Evolutionary conservation across 2,329 filamentous ascomycete species (phyloP).

Genomic region (Botryosphaeria dothidea): DNA sequence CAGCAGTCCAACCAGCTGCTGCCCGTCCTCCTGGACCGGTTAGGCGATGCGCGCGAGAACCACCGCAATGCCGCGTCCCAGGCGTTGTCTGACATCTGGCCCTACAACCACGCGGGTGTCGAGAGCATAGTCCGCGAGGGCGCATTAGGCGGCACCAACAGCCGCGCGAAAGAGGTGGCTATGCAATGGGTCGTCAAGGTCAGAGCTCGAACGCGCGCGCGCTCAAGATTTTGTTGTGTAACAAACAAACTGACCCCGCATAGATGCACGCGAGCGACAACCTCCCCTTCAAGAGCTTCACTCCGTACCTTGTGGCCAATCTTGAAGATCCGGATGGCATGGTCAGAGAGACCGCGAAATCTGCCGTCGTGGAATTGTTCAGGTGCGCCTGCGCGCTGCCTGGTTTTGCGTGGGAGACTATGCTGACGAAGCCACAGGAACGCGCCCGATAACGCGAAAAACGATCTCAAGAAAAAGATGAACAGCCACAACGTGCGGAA

Average conservation of each 20-base stretch:
- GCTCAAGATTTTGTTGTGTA: slow-evolving; percentile 18
- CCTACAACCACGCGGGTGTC: slow-evolving; percentile 68
- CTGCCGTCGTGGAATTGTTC: slow-evolving; percentile 83
- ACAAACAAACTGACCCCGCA: slow-evolving; percentile 22
- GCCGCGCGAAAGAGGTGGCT: slow-evolving; percentile 79
- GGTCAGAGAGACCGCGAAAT: slow-evolving; percentile 82
- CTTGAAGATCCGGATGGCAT: slow-evolving; percentile 87
- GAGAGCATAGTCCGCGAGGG: slow-evolving; percentile 77
- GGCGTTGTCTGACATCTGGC: slow-evolving; percentile 76
- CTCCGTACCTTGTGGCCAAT: slow-evolving; percentile 78
- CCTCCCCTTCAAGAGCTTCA: slow-evolving; percentile 79
- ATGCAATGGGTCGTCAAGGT: slow-evolving; percentile 85
- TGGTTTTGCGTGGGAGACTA: background rate
- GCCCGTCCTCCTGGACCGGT: slow-evolving; percentile 75
- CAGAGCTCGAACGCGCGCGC: slow-evolving; percentile 21
- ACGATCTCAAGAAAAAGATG: slow-evolving; percentile 84
- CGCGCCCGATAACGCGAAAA: slow-evolving; percentile 80
- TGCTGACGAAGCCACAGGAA: slow-evolving; percentile 50
- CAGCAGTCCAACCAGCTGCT: slow-evolving; percentile 70
- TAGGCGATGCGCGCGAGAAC: slow-evolving; percentile 87
- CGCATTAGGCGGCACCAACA: slow-evolving; percentile 77
- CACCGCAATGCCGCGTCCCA: slow-evolving; percentile 73
- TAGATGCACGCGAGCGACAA: slow-evolving; percentile 80
- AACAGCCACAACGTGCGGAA: slow-evolving; percentile 82
- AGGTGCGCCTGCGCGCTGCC: slow-evolving; percentile 51